Base-by-base conservation (phyloP, 1,284 basidiomycete species). In the Boletus nobilissimus region DNA sequence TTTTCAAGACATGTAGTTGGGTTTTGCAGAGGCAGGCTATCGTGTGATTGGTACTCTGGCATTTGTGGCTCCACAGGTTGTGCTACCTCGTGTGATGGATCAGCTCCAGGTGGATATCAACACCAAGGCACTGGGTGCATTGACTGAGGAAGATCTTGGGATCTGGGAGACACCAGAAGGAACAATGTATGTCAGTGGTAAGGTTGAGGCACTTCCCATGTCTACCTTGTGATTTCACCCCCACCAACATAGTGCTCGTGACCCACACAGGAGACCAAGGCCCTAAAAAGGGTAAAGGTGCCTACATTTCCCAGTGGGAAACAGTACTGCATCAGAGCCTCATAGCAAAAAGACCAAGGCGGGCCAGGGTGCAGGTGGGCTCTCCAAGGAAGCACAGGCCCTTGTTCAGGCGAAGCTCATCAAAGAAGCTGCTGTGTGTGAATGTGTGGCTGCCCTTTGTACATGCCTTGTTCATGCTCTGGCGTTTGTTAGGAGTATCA, bases 271-370 rank as follows among this genome's bases (percentile, higher is more conserved):
- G 88, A 13, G 89, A 90, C 16, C 84, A 86, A 0, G 87, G 87
- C 39, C 87, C 90, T 54, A 92, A 90, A 81, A 97, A 97, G 85
- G 94, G 96, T 51, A 98, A 97, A 81, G 94, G 93, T 78, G 92
- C 95, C 24, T 96, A 96, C 65, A 94, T 97, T 39, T 94, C 95
- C 24, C 94, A 96, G 82, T 99, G 97, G 97, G 97, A 99, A 80
- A 94, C 94, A 43, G 97, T 99, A 79, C 88, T 98, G n/a, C 92
- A 97, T 19, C 94, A 95, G 81, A 93, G 94, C 0, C 88, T 98
- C 1, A 94, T 95, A 14, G 88, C 78, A 97, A 97, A 87, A 95
- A 93, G 83, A 38, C 43, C 70, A 84, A 75, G 60, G n/a, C 63
- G 0, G 68, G 69, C n/a, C 26, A 7, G 24, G 86, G 87, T 4